Base-by-base conservation (phyloP, 306 rosid genomes). In the Aeschynomene evenia region DNA sequence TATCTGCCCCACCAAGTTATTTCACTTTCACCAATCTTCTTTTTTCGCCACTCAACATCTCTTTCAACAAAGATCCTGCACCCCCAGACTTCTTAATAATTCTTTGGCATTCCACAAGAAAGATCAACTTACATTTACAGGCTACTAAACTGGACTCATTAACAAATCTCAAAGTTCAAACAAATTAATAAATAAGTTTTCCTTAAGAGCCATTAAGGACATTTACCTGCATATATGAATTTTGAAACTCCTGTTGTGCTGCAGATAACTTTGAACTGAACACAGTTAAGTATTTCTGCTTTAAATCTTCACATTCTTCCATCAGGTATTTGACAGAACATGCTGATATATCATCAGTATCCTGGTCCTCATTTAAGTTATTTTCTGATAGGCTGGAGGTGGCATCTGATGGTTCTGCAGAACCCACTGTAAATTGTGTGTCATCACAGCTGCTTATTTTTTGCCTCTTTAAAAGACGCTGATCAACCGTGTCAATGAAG, bases 231-330 rank as follows among this genome's bases (percentile, higher is more conserved):
- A 4, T 58, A 77, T 85, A 75, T 37, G 85, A 84, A 63, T 85
- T 87, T 75, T 72, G 77, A 85, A 90, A 94, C 72, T 90, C 96
- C 66, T 84, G 95, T 58, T 83, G 92, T 78, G 89, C 83, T 54
- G 74, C 28, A 20, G 77, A 84, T 40, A 94, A 85, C 85, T 87
- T 94, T 74, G 91, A 85, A 70, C 67, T 82, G 78, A 88, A 94
- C 58, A 82, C 83, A 67, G 91, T 77, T 67, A 94, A 83, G 83
- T 75, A 94, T 78, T 91, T 94, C 70, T 78, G 91, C 59, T 86
- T 87, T 43, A 79, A 63, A 77, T 71, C 77, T 73, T 87, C 96
- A 72, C 95, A 87, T 57, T 82, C 82, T 70, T 81, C 64, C 63
- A 58, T 74, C 70, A 91, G 66, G 76, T 70, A 79, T 70, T 60